Evolutionary conservation across 805 yeast genomes (phyloP).

Genomic region (Allodekkera sacchari): DNA sequence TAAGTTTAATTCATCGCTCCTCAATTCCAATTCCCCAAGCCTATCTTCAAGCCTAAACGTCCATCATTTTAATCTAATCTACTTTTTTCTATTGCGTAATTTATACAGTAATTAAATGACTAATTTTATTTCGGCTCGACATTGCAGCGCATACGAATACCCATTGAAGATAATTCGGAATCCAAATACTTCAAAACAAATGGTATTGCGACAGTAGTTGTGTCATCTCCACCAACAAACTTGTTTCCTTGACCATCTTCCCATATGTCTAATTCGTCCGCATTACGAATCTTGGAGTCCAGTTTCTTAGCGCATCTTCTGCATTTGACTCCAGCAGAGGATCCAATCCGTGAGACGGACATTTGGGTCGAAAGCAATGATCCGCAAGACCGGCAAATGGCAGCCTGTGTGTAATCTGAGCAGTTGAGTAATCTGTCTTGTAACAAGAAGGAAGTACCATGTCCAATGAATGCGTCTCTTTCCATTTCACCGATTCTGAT

Average conservation of each 20-base stretch:
- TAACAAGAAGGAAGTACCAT: constrained; percentile 89
- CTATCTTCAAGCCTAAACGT: too few species aligned
- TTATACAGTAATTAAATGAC: constrained; percentile 23
- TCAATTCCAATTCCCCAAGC: too few species aligned
- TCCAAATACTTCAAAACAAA: constrained; percentile 92
- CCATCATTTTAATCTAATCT: too few species aligned
- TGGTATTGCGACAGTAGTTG: constrained; percentile 95
- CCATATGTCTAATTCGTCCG: constrained; percentile 66
- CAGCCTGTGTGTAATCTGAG: constrained; percentile 88
- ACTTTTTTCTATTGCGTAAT: constrained; percentile 13
- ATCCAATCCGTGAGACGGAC: constrained; percentile 86
- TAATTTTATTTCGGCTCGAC: constrained; percentile 51
- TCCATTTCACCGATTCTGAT: constrained; percentile 99
- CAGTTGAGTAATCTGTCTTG: constrained; percentile 94
- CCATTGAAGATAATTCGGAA: constrained; percentile 96
- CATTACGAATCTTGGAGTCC: constrained; percentile 32
- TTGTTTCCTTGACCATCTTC: constrained; percentile 94
- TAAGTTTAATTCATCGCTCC: too few species aligned
- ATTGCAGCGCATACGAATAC: constrained; percentile 84
- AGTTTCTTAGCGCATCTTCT: constrained; percentile 80
- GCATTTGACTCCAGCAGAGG: constrained; percentile 71
- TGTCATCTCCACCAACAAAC: constrained; percentile 85
- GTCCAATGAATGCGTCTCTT: constrained; percentile 97
- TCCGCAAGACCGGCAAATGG: constrained; percentile 90
- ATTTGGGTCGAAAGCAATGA: constrained; percentile 82